These are phyloP conservation scores for Monilinia fructigena DNA, from an alignment of 2,329 filamentous ascomycete species.

Conservation along the genomic window DNA sequence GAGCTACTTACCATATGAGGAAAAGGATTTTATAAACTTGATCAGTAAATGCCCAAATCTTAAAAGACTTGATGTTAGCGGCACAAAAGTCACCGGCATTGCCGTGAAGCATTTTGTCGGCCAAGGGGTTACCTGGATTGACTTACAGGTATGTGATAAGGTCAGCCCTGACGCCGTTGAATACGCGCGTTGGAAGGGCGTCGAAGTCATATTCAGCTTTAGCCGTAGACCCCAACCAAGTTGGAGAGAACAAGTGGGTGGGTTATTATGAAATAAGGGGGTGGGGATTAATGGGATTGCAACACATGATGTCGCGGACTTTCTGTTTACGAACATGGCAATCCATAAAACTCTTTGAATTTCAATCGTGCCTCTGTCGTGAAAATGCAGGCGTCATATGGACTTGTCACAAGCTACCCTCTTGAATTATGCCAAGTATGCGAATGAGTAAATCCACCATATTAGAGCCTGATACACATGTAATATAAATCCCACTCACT, in stretches of 20 bases:
- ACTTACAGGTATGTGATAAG: conserved; percentile 33
- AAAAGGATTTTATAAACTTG: conserved; percentile 30
- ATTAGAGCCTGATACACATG: too few relatives aligned
- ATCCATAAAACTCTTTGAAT: not conserved
- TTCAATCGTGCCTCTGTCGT: not conserved
- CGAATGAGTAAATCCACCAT: too few relatives aligned
- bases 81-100: conserved; percentile 39
- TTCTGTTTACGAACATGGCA: not conserved
- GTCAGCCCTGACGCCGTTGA: conserved; percentile 39
- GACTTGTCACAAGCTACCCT: not conserved
- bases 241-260: not conserved
- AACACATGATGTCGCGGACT: too few relatives aligned
- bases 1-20: conserved; percentile 24
- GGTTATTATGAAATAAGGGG: not conserved
- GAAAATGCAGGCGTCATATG: not conserved
- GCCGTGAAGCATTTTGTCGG: conserved; percentile 39
- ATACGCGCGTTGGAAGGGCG: conserved; percentile 37
- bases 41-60: conserved; percentile 35
- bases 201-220: conserved; percentile 32
- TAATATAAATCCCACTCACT: too few relatives aligned
- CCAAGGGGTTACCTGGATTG: conserved; percentile 35
- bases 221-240: not conserved
- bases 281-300: not conserved
- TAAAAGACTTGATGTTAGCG: conserved; percentile 33
- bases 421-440: too few relatives aligned